Conservation (phyloP, 768 basidiomycete genomes). For the Paxillus involutus region DNA sequence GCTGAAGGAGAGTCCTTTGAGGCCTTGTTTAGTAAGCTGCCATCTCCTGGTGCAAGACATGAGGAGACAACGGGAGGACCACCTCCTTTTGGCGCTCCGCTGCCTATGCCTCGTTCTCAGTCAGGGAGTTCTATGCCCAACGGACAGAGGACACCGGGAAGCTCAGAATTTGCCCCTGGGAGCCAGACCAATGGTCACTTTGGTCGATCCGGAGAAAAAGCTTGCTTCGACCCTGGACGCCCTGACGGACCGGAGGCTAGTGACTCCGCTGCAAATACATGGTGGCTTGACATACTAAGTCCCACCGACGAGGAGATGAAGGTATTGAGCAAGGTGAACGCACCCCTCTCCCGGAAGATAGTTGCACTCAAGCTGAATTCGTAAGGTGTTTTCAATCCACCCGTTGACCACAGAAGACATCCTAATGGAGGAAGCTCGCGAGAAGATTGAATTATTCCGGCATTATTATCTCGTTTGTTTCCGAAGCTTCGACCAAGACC, state of each 20-base stretch:
- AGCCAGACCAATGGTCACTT: conserved; percentile 15
- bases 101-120: conserved; percentile 7
- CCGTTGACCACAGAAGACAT: conserved; percentile 99
- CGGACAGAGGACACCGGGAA: conserved; percentile 9
- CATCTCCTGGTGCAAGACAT: conserved; percentile 15
- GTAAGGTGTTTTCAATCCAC: conserved; percentile 92
- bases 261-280: conserved; percentile 70
- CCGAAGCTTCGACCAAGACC: conserved; percentile 98
- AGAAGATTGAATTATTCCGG: conserved; percentile 98
- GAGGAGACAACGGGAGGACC: conserved; percentile 5
- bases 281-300: conserved; percentile 95
- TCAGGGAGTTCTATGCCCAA: conserved; percentile 1
- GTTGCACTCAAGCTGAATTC: conserved; percentile 5
- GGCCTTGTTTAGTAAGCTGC: conserved; percentile 73
- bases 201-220: conserved; percentile 19
- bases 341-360: background rate
- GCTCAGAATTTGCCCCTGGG: background rate
- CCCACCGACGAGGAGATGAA: conserved; percentile 99
- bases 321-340: conserved; percentile 81
- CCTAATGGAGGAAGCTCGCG: conserved; percentile 98
- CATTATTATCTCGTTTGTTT: conserved; percentile 99
- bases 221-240: conserved; percentile 12
- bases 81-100: conserved; percentile 5
- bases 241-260: conserved; percentile 17
- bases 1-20: conserved; percentile 92